Conservation (phyloP, 106 monocot species). For the Allium sativum region DNA sequence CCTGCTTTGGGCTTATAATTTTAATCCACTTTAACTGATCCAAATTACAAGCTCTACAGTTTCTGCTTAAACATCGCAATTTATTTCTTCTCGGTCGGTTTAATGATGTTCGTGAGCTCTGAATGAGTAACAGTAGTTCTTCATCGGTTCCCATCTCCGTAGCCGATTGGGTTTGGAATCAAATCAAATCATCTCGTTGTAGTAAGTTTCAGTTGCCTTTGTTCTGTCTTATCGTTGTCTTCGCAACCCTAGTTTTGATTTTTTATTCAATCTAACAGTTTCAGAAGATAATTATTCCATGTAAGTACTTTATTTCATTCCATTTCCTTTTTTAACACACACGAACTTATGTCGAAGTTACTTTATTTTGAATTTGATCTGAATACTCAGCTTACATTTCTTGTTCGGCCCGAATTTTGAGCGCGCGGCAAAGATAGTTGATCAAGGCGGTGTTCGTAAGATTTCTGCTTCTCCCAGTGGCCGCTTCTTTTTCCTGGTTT, state of each 20-base stretch:
- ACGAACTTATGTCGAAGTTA: not conserved
- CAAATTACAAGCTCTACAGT: no score
- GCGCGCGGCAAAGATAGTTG: conserved; percentile 52
- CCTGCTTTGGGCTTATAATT: no score
- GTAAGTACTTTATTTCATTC: conserved; percentile 15
- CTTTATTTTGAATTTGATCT: not conserved
- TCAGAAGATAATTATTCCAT: conserved; percentile 49
- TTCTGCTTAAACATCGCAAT: no score
- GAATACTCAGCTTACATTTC: conserved; percentile 41
- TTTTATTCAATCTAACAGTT: not conserved
- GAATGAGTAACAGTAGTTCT: no score
- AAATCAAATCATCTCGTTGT: conserved; percentile 4
- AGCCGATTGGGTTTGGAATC: not conserved
- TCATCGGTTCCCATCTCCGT: not conserved
- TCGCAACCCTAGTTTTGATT: not conserved
- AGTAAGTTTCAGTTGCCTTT: not conserved
- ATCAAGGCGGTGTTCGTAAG: conserved; percentile 45
- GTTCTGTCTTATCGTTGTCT: not conserved
- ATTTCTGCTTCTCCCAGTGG: conserved; percentile 44
- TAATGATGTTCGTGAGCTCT: no score
- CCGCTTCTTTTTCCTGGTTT: conserved; percentile 49
- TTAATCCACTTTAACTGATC: no score
- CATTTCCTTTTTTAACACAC: not conserved
- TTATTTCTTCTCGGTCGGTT: no score
- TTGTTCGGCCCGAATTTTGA: conserved; percentile 69